Evolutionary conservation across 495 filamentous ascomycete species (phyloP), one percentile per base, ranked within the genome.

Genomic region (Podospora bellae-mahoneyi): DNA sequence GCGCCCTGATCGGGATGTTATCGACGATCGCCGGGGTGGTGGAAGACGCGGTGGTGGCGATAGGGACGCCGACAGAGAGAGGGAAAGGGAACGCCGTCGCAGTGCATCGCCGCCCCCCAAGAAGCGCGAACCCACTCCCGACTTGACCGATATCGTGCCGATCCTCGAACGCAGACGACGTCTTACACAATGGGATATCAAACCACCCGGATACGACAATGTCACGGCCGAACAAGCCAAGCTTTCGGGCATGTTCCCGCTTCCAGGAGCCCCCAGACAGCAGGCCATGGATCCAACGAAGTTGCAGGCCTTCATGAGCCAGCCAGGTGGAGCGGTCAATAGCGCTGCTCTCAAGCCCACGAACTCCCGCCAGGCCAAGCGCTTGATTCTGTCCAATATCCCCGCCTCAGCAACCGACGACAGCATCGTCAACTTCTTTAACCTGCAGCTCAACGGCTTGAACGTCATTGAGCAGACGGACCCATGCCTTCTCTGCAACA

Each of bases 221-320:
- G 95, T 99, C 68, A 97, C 96, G 15, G 96, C 95, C 27, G 95
- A 99, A 78, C 96, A 98, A 77, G 96, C 95, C 28, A 99, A 99
- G 84, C 85, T 99, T 44, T 99, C 95, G n/a, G 92, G 92, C 80
- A 97, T 98, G 95, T 99, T 99, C 83, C 94, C 95, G 67, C 87
- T 99, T 9, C 95, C 95, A 5, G 95, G 95, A 68, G 95, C 94
- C 57, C 95, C 95, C 62, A 88, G 96, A 70, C 93, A 97, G 73
- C 93, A 97, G 74, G 92, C 94, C 3, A 96, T 99, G 91, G 95
- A 99, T 70, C 94, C 96, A 27, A 92, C 88, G 59, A 93, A 93
- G 72, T 86, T 99, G 54, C 92, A 97, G 80, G 92, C 94, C 32
- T 95, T 99, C 79, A 94, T 97, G 90, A 92, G 88, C 78, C 94